These are phyloP conservation scores for Kodamaea sp. DNA, from an alignment of 1,139 yeast species.

Conservation along the genomic window DNA sequence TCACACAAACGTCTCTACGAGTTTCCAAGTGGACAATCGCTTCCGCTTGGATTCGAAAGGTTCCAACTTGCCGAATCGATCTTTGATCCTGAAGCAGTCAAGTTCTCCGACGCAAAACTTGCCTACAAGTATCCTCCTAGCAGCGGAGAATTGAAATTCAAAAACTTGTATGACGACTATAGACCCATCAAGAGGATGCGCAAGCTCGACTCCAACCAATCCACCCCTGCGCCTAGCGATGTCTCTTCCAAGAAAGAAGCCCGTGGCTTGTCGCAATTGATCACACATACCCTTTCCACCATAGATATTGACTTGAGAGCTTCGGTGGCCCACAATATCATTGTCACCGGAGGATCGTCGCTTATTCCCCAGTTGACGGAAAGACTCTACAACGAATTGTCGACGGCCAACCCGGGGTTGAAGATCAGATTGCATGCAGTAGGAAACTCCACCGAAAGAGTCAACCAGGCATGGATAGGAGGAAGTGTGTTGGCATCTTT, in stretches of 20 bases:
- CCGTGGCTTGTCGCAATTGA: slow-evolving; percentile 66
- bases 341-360: slow-evolving; percentile 88
- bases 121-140: slow-evolving; percentile 33
- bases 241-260: slow-evolving; percentile 14
- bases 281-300: slow-evolving; percentile 66
- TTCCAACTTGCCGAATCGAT: slow-evolving; percentile 71
- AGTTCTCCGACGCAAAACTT: slow-evolving; percentile 26
- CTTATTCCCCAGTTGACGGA: slow-evolving; percentile 88
- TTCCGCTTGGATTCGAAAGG: slow-evolving; percentile 54
- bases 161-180: slow-evolving; percentile 56
- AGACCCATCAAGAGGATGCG: slow-evolving; percentile 69
- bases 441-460: slow-evolving; percentile 82
- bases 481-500: slow-evolving; percentile 89
- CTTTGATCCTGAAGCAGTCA: slow-evolving; percentile 60
- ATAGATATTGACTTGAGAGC: slow-evolving; percentile 91
- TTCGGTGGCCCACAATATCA: slow-evolving; percentile 86
- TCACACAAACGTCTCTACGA: slow-evolving; percentile 63
- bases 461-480: slow-evolving; percentile 92
- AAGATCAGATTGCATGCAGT: slow-evolving; percentile 87
- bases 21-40: slow-evolving; percentile 66
- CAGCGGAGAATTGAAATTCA: slow-evolving; percentile 38
- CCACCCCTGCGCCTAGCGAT: slow-evolving; percentile 41
- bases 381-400: slow-evolving; percentile 72
- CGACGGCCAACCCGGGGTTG: slow-evolving; percentile 80
- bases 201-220: slow-evolving; percentile 40